A percentile compares a stretch with the other conserved stretches of the same genome.
Conservation (phyloP, 352 stramenopile species). For the Saprolegnia parasitica region DNA sequence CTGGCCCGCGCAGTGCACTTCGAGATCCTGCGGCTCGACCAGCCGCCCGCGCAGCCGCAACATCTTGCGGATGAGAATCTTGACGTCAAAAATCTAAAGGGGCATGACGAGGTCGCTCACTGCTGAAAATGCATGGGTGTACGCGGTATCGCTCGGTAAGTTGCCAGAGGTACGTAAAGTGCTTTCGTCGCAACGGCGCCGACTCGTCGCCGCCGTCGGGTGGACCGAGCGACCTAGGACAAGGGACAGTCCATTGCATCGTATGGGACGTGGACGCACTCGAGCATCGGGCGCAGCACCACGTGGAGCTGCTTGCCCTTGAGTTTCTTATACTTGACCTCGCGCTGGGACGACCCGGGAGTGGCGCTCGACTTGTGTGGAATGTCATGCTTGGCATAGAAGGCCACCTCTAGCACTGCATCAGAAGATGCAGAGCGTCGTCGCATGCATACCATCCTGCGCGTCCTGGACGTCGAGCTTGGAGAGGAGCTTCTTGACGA, state of each 20-base stretch:
- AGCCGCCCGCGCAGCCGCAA: neutral
- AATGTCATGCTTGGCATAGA: slow-evolving; percentile 17
- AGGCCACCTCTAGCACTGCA: neutral
- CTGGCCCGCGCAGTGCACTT: slow-evolving; percentile 22
- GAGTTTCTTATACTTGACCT: slow-evolving; percentile 24
- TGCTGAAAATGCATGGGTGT: neutral
- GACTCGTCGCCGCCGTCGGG: neutral
- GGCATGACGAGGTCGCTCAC: neutral
- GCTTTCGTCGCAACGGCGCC: neutral
- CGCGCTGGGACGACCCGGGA: neutral
- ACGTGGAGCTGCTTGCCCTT: slow-evolving; percentile 10
- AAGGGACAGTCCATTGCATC: too few relatives aligned
- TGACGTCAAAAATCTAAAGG: slow-evolving; percentile 23
- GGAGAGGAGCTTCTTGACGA: slow-evolving; percentile 23
- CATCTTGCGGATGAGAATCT: slow-evolving; percentile 16
- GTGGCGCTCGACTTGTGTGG: neutral
- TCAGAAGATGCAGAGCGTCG: neutral
- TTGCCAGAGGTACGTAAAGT: slow-evolving; percentile 7
- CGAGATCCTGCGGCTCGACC: slow-evolving; percentile 10
- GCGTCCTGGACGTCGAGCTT: slow-evolving; percentile 22
- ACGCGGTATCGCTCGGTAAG: slow-evolving; percentile 12
- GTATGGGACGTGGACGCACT: neutral
- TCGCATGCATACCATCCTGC: slow-evolving; percentile 5
- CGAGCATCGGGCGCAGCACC: slow-evolving; percentile 11
- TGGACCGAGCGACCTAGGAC: too few relatives aligned